Evolutionary conservation across 2,329 filamentous ascomycete genomes (phyloP).

Genomic region (Hortaea werneckii): DNA sequence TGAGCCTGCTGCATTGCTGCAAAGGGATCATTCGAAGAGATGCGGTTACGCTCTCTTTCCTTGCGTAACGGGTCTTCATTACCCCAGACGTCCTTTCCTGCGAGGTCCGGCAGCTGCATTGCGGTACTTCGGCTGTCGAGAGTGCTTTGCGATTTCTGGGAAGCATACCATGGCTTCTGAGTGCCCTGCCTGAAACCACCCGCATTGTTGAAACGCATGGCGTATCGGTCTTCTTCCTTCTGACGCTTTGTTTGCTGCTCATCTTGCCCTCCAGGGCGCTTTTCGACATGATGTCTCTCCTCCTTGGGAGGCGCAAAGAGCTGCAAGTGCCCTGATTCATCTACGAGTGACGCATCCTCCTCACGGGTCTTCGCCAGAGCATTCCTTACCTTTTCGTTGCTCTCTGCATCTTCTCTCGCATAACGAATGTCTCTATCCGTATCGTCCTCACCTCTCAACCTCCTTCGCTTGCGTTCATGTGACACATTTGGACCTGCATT

Average conservation of each 20-base stretch:
- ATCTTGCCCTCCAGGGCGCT: constrained; percentile 56
- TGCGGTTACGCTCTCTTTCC: constrained; percentile 57
- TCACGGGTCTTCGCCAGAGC: constrained; percentile 6
- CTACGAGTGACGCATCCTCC: constrained; percentile 54
- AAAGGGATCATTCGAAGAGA: constrained; percentile 66
- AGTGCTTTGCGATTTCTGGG: constrained; percentile 9
- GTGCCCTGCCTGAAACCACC: constrained; percentile 50
- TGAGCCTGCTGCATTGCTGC: constrained; percentile 76
- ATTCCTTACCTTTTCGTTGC: constrained; percentile 27
- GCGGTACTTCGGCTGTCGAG: constrained; percentile 6
- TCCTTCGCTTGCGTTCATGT: constrained; percentile 49
- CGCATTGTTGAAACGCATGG: constrained; percentile 75
- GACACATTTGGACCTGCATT: constrained; percentile 14
- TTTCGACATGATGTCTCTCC: constrained; percentile 40
- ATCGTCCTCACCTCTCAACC: constrained; percentile 72
- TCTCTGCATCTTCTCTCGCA: constrained; percentile 47
- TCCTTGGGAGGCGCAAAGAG: constrained; percentile 60
- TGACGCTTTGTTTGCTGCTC: constrained; percentile 54
- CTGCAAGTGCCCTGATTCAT: constrained; percentile 68
- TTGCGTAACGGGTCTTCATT: constrained; percentile 65
- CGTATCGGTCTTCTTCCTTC: constrained; percentile 66
- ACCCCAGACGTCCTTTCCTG: constrained; percentile 66
- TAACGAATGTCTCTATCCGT: constrained; percentile 81
- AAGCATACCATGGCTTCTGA: constrained; percentile 53
- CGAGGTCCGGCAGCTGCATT: constrained; percentile 23